Evolutionary conservation across 306 rosid species (phyloP), one percentile per base, ranked within the genome.

Genomic region (Cucurbita maxima): DNA sequence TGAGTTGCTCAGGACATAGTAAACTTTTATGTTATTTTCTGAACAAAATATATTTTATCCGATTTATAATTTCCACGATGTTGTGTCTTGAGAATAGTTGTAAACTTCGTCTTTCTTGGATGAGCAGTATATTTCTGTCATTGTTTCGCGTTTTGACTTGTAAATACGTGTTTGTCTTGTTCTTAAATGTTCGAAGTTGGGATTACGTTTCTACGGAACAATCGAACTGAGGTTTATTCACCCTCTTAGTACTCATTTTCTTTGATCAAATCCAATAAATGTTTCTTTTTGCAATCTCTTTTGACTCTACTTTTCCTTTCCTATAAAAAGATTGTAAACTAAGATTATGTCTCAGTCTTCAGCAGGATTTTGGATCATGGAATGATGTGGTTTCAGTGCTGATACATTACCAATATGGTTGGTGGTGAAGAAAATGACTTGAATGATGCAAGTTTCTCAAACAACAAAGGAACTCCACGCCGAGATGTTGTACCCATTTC

Each of bases 361-460:
- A 50, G 57, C 45, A 22, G 74, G 58, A 36, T 69, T 30, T 44
- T 15, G 58, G 41, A 48, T 25, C 74, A 25, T 30, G 45, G 74
- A 48, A 69, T 14, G 58, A 69, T 69, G 44, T 16, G 74, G 74
- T 48, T 47, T 25, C 9, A 25, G 25, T 19, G 11, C 22, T 58
- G 57, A 48, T 40, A 47, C 10, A 30, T 41, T 58, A 25, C 70
- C 77, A 60, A 38, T 74, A 74, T 56, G 66, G 57, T 44, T 58
- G 66, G 20, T 30, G 53, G 38, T 22, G 77, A 74, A 57, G 69
- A 74, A 74, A 44, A 58, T 74, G 77, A 74, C 45, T 58, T 74
- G 36, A 74, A 58, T 8, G 58, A 44, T 38, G 45, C 45, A 22
- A 74, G 66, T 41, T 74, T 74, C 8, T 34, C 43, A 22, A 45